These are phyloP conservation scores for Paralagenidium karlingii DNA, from an alignment of 352 stramenopile species.

Conservation along the genomic window DNA sequence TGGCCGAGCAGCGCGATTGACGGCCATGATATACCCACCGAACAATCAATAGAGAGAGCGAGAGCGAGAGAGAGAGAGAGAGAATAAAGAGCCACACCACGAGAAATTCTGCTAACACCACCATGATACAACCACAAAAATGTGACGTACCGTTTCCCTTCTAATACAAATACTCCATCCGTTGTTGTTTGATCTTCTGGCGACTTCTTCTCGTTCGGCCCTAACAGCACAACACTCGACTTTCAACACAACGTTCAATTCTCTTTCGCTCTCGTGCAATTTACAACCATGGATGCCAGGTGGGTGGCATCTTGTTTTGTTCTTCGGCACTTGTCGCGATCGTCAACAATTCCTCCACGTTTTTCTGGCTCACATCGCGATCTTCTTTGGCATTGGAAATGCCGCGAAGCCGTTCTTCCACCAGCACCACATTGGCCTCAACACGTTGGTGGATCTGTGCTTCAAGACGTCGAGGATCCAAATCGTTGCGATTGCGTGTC, in stretches of 20 bases:
- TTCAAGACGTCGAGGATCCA: conserved; percentile 46
- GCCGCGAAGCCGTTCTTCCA: conserved; percentile 66
- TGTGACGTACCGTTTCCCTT: neutral
- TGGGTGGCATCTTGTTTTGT: conserved; percentile 79
- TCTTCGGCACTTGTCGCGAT: conserved; percentile 70
- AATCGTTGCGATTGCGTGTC: conserved; percentile 18
- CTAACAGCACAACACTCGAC: neutral
- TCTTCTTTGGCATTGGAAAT: conserved; percentile 60
- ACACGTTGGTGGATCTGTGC: conserved; percentile 74
- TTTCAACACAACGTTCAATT: neutral
- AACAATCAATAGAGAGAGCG: neutral
- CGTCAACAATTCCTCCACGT: conserved; percentile 64
- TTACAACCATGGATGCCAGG: conserved; percentile 81
- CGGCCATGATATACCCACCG: neutral
- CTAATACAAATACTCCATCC: neutral
- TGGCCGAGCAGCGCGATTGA: conserved; percentile 2
- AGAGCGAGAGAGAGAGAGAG: conserved; percentile 14
- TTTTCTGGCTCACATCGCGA: conserved; percentile 20
- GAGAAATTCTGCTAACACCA: neutral
- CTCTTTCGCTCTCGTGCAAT: neutral
- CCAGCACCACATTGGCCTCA: conserved; percentile 73
- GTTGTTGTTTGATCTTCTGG: neutral
- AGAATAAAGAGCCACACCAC: conserved; percentile 6
- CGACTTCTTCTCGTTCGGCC: neutral
- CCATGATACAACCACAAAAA: conserved; percentile 2